Conservation (phyloP, 169 alveolate species). For the Plasmodium cynomolgi region DNA sequence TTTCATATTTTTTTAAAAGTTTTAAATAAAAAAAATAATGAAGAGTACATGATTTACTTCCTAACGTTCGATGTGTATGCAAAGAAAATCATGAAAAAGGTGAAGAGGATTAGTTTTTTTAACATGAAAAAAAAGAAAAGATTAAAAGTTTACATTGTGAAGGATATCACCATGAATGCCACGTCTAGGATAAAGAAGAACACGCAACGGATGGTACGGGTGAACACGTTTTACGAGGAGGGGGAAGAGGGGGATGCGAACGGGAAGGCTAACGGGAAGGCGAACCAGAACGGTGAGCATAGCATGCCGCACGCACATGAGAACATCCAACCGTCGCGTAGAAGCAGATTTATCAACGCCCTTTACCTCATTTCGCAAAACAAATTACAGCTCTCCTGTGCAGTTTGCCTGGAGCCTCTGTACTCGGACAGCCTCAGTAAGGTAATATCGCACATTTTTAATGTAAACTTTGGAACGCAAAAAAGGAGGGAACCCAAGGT, state of each 20-base stretch:
- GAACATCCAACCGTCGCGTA: not conserved
- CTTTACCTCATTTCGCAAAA: conserved; percentile 54
- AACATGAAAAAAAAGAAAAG: conserved; percentile 61
- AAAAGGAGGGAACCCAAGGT: not conserved
- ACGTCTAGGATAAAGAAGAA: conserved; percentile 25
- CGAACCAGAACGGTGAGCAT: not conserved
- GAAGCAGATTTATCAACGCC: conserved; percentile 32
- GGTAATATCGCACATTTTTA: conserved; percentile 39
- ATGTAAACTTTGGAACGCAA: conserved; percentile 18
- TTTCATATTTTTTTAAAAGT: conserved; percentile 64
- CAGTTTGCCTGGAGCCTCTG: conserved; percentile 62
- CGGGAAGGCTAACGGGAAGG: not conserved
- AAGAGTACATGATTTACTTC: conserved; percentile 67
- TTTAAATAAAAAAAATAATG: conserved; percentile 37
- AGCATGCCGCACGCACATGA: not conserved
- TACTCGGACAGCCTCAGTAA: conserved; percentile 44
- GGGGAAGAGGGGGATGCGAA: not conserved
- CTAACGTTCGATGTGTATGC: conserved; percentile 56
- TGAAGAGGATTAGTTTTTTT: conserved; percentile 8
- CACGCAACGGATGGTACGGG: not conserved
- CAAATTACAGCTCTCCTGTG: conserved; percentile 53
- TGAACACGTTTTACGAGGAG: not conserved
- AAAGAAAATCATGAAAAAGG: conserved; percentile 22
- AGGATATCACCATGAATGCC: conserved; percentile 50
- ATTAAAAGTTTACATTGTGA: conserved; percentile 42